A percentile compares a stretch with the other conserved stretches of the same genome.
phyloP scores from a whole-genome alignment of 1,284 basidiomycete species.

The Puccinia horiana region DNA sequence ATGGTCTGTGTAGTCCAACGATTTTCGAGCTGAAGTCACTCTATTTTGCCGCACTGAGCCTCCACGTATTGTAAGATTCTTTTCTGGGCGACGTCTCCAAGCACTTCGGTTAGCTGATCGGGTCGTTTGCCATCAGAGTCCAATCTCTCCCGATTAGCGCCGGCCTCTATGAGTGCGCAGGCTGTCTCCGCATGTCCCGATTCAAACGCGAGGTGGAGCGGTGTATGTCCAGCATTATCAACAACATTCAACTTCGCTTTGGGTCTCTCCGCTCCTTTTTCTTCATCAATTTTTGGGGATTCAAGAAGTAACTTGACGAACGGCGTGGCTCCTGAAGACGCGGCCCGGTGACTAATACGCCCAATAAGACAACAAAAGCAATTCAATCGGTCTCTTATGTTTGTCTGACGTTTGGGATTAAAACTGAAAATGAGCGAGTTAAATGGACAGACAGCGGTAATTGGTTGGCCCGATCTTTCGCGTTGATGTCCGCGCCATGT shows the following conservation, averaged over 20 bases:
- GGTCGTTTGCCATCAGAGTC: conserved; percentile 76
- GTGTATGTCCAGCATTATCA: conserved; percentile 74
- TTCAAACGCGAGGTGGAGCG: conserved; percentile 92
- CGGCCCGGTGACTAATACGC: conserved; percentile 75
- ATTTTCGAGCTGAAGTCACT: not conserved
- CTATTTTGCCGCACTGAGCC: conserved; percentile 65
- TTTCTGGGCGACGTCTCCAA: conserved; percentile 77
- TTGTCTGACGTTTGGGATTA: not conserved
- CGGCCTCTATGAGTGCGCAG: conserved; percentile 83
- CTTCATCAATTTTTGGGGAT: conserved; percentile 73
- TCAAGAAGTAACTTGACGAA: conserved; percentile 78
- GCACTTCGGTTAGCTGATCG: conserved; percentile 78
- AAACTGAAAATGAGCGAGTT: not conserved
- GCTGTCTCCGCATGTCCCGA: conserved; percentile 87
- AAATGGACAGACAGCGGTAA: conserved; percentile 70
- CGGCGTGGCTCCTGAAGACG: conserved; percentile 85
- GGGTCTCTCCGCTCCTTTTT: conserved; percentile 63
- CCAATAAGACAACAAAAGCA: not conserved
- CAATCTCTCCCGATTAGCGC: conserved; percentile 83
- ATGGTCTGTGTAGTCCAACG: not conserved
- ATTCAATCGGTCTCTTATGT: conserved; percentile 49
- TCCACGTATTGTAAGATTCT: conserved; percentile 73
- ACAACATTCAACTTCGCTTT: conserved; percentile 71
- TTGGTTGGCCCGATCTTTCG: conserved; percentile 85
- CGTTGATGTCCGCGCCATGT: conserved; percentile 87